Percentiles rank a stretch among this genome's conserved stretches.
These are phyloP conservation scores for Macrotyloma uniflorum DNA, from an alignment of 306 rosid species.

Conservation along the genomic window DNA sequence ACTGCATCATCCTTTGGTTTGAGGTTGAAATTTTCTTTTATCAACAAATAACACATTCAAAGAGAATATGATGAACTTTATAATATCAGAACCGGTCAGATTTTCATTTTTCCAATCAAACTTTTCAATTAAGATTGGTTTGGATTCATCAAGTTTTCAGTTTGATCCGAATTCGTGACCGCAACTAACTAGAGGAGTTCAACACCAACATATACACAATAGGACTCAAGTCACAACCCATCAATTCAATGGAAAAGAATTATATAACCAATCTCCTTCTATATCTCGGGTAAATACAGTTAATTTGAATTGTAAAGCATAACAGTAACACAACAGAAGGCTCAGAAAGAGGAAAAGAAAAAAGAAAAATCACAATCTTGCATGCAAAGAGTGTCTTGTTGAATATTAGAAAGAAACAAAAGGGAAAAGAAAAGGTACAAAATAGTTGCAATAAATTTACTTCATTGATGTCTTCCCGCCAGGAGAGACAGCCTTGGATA, in stretches of 20 bases:
- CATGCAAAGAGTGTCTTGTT: constrained; percentile 26
- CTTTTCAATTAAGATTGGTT: too few relatives aligned
- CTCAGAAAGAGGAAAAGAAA: background rate
- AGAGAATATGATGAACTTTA: too few relatives aligned
- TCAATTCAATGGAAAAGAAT: constrained; percentile 38
- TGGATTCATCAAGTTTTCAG: too few relatives aligned
- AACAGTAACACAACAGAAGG: constrained; percentile 33
- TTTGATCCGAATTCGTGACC: too few relatives aligned
- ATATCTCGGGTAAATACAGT: constrained; percentile 41
- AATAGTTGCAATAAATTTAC: constrained; percentile 30
- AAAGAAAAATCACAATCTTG: constrained; percentile 39
- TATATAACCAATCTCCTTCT: constrained; percentile 32
- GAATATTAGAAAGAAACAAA: constrained; percentile 31
- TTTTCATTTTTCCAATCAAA: too few relatives aligned
- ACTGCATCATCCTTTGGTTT: background rate
- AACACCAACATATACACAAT: background rate
- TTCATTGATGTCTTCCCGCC: constrained; percentile 30
- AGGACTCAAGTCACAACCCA: constrained; percentile 27
- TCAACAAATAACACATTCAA: background rate
- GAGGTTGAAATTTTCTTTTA: background rate
- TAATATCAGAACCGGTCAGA: too few relatives aligned
- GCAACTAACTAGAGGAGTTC: background rate
- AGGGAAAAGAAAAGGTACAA: constrained; percentile 1
- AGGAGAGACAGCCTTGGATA: constrained; percentile 46
- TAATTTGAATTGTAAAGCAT: constrained; percentile 40